phyloP scores from a whole-genome alignment of 2,329 filamentous ascomycete genomes.

The Neocucurbitaria cava region DNA sequence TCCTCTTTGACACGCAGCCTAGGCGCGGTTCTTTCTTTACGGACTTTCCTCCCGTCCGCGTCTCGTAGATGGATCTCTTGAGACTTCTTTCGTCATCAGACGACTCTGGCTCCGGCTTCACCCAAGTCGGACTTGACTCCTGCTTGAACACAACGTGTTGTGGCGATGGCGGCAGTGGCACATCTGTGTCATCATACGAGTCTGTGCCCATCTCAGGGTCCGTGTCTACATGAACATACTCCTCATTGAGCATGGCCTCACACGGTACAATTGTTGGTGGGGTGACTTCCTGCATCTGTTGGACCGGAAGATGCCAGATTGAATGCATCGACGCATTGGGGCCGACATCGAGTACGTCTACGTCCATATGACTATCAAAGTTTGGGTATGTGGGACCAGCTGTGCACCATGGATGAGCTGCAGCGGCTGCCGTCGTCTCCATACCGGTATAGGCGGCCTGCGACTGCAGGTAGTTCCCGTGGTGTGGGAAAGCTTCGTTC shows the following conservation, averaged over 20 bases:
- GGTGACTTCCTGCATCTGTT: conserved; percentile 5
- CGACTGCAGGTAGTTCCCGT: conserved; percentile 11
- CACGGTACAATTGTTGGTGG: conserved; percentile 24
- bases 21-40: conserved; percentile 27
- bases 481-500: conserved; percentile 4
- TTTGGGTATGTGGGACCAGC: conserved; percentile 4
- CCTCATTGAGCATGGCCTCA: conserved; percentile 13
- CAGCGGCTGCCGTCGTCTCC: conserved; percentile 2
- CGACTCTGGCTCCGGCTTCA: conserved; percentile 31
- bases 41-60: conserved; percentile 33
- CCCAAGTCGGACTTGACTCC: conserved; percentile 19
- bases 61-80: conserved; percentile 29
- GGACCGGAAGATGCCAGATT: conserved; percentile 13
- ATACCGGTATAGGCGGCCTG: conserved; percentile 3
- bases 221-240: conserved; percentile 19
- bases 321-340: conserved; percentile 7
- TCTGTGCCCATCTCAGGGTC: conserved; percentile 11
- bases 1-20: conserved; percentile 6
- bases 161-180: conserved; percentile 24
- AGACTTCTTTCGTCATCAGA: conserved; percentile 19
- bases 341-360: conserved; percentile 6
- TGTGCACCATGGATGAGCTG: conserved; percentile 2
- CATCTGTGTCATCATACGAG: conserved; percentile 21
- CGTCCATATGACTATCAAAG: conserved; percentile 9
- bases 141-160: conserved; percentile 30